Conservation (phyloP, 2,329 filamentous ascomycete genomes). For the Seiridium cupressi region DNA sequence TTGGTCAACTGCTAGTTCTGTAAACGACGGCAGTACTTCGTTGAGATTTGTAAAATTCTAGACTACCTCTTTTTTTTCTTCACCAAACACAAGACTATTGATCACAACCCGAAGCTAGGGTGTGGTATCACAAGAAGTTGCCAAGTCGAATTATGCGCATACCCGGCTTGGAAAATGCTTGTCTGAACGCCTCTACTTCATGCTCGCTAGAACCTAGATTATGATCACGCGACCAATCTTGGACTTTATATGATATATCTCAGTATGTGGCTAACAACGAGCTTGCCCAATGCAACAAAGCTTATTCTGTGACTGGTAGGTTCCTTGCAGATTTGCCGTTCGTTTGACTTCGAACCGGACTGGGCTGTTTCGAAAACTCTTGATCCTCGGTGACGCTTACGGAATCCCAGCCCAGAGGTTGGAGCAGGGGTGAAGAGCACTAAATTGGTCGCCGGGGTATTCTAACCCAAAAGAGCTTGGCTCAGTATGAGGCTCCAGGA, state of each 20-base stretch:
- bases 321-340: background rate
- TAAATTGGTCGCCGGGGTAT: background rate
- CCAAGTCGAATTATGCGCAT: background rate
- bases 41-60: too few species aligned
- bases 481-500: background rate
- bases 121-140: background rate
- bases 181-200: background rate
- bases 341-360: background rate
- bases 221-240: background rate
- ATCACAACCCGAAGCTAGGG: too few species aligned
- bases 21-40: background rate
- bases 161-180: constrained; percentile 5
- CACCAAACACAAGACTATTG: too few species aligned
- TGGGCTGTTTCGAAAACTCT: background rate
- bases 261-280: too few species aligned
- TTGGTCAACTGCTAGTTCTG: background rate
- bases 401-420: background rate
- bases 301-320: too few species aligned
- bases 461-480: background rate
- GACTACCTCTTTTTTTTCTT: background rate
- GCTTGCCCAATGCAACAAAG: too few species aligned
- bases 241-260: background rate
- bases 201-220: background rate
- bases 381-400: background rate
- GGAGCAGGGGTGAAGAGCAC: background rate